Evolutionary conservation across 106 monocot species (phyloP).

Genomic region (Iris macrosiphon): DNA sequence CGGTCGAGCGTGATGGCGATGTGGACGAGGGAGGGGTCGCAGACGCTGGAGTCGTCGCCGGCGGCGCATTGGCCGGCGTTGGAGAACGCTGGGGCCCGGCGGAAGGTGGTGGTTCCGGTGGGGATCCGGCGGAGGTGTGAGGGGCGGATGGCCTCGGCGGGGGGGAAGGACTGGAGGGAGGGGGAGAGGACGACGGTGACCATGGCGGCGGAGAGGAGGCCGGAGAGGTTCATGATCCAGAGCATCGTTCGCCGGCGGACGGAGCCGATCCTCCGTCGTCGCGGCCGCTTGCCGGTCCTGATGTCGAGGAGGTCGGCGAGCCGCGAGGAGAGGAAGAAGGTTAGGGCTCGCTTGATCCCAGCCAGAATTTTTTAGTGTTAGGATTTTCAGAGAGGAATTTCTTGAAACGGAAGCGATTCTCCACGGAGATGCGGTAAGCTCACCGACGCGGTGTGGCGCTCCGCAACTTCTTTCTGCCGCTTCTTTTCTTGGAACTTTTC

Average conservation of each 20-base stretch:
- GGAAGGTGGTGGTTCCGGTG: background rate
- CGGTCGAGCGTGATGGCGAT: constrained; percentile 90
- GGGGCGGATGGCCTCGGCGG: constrained; percentile 91
- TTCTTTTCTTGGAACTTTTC: too few relatives aligned
- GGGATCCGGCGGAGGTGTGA: constrained; percentile 44
- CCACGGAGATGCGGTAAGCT: too few relatives aligned
- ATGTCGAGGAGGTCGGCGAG: too few relatives aligned
- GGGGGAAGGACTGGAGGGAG: constrained; percentile 85
- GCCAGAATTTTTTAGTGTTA: too few relatives aligned
- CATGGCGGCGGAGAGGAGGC: constrained; percentile 65
- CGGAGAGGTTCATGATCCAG: constrained; percentile 60
- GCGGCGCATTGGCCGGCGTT: constrained; percentile 71
- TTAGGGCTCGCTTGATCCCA: too few relatives aligned
- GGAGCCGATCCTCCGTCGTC: background rate
- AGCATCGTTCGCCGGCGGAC: constrained; percentile 39
- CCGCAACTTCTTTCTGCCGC: too few relatives aligned
- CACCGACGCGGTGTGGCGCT: too few relatives aligned
- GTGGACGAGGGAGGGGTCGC: constrained; percentile 74
- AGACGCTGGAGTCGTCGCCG: constrained; percentile 17
- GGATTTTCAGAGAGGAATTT: too few relatives aligned
- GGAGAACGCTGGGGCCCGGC: constrained; percentile 28
- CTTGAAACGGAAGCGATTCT: too few relatives aligned
- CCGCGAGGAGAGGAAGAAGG: too few relatives aligned
- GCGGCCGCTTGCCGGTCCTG: background rate
- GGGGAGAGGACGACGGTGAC: constrained; percentile 68